These are phyloP conservation scores for Gossypium lobatum DNA, from an alignment of 441 rosid genomes.

Conservation along the genomic window DNA sequence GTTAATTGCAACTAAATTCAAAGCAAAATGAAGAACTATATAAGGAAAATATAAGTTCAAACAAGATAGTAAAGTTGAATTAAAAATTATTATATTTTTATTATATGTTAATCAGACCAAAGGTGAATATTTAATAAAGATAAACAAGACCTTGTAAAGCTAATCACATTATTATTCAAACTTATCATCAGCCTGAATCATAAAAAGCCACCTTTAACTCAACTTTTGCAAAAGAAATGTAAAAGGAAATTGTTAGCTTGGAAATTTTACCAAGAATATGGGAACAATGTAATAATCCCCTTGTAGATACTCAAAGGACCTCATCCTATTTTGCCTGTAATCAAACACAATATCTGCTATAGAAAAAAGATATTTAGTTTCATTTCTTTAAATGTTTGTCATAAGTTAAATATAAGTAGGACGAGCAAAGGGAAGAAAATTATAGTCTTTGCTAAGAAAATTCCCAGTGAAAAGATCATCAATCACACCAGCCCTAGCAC, in stretches of 20 bases:
- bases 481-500: conserved; percentile 72
- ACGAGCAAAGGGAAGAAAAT: conserved; percentile 9
- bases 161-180: background rate
- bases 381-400: background rate
- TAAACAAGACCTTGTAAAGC: background rate
- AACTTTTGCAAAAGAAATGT: background rate
- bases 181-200: background rate
- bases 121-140: background rate
- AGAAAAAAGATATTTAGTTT: background rate
- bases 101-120: background rate
- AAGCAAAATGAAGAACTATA: background rate
- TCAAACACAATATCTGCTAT: conserved; percentile 95
- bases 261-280: conserved; percentile 49
- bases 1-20: background rate
- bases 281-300: conserved; percentile 96
- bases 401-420: background rate
- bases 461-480: conserved; percentile 77
- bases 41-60: background rate
- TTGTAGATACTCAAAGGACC: conserved; percentile 81
- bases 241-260: background rate
- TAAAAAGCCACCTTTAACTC: background rate
- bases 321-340: conserved; percentile 80
- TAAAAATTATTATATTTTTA: background rate
- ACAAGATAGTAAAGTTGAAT: background rate
- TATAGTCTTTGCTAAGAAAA: conserved; percentile 85